Base-by-base conservation (phyloP, 1,139 yeast species). In the Torulaspora pretoriensis region DNA sequence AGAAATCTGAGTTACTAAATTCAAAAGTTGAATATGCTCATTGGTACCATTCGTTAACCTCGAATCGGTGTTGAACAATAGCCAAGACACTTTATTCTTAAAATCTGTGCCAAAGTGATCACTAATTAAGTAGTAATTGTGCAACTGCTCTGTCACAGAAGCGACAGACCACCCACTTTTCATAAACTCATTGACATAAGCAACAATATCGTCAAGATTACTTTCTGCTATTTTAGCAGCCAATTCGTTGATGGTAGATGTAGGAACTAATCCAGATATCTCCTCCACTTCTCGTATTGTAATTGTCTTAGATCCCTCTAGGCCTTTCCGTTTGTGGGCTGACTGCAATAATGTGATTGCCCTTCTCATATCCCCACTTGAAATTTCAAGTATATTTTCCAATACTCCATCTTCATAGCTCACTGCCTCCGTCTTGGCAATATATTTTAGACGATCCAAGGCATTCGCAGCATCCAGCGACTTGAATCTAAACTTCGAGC, bases 331-430 rank as follows among this genome's bases (percentile, higher is more conserved):
- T 52, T 83, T 82, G 9, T 95, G 77, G 2, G 96, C 88, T 14
- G 96, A 85, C 65, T 94, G 98, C 41, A 94, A 72, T 49, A 81
- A 77, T 0, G 97, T 94, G 52, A 94, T 90, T 3, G 96, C 96
- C 56, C 83, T 86, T 69, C 99, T 80, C 59, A 94, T 74, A 70
- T 94, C 99, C 45, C 98, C 99, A 40, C 75, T 77, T 12, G 96
- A 78, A 2, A 87, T 79, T 22, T 67, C 69, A 48, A 92, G 70
- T 13, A 90, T 80, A 52, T 78, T 78, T 28, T 72, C 73, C 43
- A 89, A 69, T 0, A 79, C 85, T 5, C 70, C 74, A 0, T 72
- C 74, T 28, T 73, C 74, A 41, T 68, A 65, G 19, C 61, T 61
- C 31, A 87, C 71, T 1, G 69, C 57, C 43, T 79, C 78, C 39